Conservation (phyloP, 768 basidiomycete genomes). For the Auriscalpium vulgare region DNA sequence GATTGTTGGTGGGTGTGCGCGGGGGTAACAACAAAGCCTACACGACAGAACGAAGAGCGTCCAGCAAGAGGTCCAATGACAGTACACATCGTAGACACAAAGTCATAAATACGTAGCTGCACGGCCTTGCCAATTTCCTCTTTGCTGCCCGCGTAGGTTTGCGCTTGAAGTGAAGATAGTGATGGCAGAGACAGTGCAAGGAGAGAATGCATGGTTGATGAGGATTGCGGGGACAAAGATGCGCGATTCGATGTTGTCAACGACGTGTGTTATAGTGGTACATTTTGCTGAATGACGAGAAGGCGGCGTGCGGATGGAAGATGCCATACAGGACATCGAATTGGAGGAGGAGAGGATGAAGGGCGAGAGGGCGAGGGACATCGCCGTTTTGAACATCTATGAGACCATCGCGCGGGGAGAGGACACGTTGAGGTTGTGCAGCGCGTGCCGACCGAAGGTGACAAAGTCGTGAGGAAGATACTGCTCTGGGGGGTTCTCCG, state of each 20-base stretch:
- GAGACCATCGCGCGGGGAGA: slow-evolving; percentile 51
- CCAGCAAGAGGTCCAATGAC: slow-evolving; percentile 14
- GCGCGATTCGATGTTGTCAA: slow-evolving; percentile 49
- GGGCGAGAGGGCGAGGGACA: slow-evolving; percentile 3
- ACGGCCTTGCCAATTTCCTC: slow-evolving; percentile 14
- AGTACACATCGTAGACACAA: slow-evolving; percentile 16
- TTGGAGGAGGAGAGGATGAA: slow-evolving; percentile 9
- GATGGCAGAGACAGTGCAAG: slow-evolving; percentile 28
- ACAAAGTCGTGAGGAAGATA: slow-evolving; percentile 79
- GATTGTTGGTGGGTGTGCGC: slow-evolving; percentile 15
- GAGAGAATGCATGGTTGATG: slow-evolving; percentile 33
- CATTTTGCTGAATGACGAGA: slow-evolving; percentile 59
- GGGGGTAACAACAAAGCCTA: slow-evolving; percentile 15
- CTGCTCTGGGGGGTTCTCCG: slow-evolving; percentile 65
- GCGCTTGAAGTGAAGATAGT: slow-evolving; percentile 15
- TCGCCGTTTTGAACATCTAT: slow-evolving; percentile 30
- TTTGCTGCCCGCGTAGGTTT: slow-evolving; percentile 2
- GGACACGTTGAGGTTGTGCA: slow-evolving; percentile 68
- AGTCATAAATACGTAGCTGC: slow-evolving; percentile 13
- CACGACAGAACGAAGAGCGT: slow-evolving; percentile 7
- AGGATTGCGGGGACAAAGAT: slow-evolving; percentile 33
- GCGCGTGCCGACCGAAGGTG: slow-evolving; percentile 66
- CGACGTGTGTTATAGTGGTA: slow-evolving; percentile 64
- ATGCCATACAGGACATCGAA: slow-evolving; percentile 25
- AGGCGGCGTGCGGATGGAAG: slow-evolving; percentile 41